phyloP scores from a whole-genome alignment of 2,329 filamentous ascomycete genomes.

The Pseudogymnoascus verrucosus region DNA sequence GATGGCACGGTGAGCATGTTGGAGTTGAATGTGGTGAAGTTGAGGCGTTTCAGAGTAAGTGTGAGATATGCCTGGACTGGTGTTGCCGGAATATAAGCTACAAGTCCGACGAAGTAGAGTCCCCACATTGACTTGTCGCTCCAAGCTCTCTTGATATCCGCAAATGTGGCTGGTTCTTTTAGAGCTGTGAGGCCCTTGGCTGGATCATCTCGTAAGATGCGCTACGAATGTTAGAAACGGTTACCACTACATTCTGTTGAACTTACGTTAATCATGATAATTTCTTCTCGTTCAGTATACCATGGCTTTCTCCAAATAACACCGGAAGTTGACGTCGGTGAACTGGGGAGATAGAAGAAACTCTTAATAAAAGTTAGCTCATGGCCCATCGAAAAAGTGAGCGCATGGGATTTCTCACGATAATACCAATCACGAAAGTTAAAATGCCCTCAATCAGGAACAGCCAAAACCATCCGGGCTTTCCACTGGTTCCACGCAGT shows the following conservation, averaged over 20 bases:
- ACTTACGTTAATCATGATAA: slow-evolving; percentile 55
- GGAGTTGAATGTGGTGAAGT: slow-evolving; percentile 49
- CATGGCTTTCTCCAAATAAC: slow-evolving; percentile 54
- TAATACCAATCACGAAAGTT: slow-evolving; percentile 40
- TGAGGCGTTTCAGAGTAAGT: slow-evolving; percentile 46
- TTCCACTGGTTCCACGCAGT: slow-evolving; percentile 40
- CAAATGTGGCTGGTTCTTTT: slow-evolving; percentile 35
- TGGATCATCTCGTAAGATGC: slow-evolving; percentile 45
- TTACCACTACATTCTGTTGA: background rate
- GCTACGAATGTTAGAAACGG: slow-evolving; percentile 14
- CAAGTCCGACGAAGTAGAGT: slow-evolving; percentile 40
- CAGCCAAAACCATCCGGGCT: slow-evolving; percentile 50
- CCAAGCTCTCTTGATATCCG: slow-evolving; percentile 39
- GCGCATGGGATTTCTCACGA: slow-evolving; percentile 23
- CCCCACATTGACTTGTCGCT: slow-evolving; percentile 41
- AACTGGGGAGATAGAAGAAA: slow-evolving; percentile 54
- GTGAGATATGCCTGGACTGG: slow-evolving; percentile 45
- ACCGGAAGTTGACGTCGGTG: slow-evolving; percentile 57
- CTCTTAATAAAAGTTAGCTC: slow-evolving; percentile 13
- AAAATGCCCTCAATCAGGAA: slow-evolving; percentile 37
- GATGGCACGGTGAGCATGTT: slow-evolving; percentile 57
- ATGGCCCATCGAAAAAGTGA: background rate
- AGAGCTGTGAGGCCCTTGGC: slow-evolving; percentile 43
- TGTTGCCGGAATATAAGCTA: slow-evolving; percentile 41
- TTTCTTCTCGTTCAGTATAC: slow-evolving; percentile 60